Base-by-base conservation (phyloP, 2,329 filamentous ascomycete genomes). In the Aaosphaeria arxii region DNA sequence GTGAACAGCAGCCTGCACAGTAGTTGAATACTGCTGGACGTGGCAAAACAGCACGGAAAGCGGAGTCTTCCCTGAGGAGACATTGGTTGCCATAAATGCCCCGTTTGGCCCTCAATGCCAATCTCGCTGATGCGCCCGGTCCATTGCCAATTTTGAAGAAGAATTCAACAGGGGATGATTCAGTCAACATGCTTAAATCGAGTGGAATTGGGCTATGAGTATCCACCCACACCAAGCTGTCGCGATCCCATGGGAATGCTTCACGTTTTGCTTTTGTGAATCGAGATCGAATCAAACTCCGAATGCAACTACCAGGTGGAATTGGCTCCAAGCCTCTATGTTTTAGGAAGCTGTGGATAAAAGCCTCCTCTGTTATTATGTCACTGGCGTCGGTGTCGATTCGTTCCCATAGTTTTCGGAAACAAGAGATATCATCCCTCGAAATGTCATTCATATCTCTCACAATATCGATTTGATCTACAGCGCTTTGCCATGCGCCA, bases 401-500 rank as follows among this genome's bases (percentile, higher is more conserved):
- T 17, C 33, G 24, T 32, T 53, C 55, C 30, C 45, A 42, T n/a
- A 57, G 43, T 9, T 44, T 32, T 30, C 30, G 24, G 33, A 56
- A 50, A 33, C 45, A 36, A 11, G 29, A 35, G 9, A 7, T 40
- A 32, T 56, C 51, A 4, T 45, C 43, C 6, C 38, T 13, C 29
- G n/a, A 32, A 43, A 36, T 35, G 41, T 30, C 51, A 4, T 7
- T n/a, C 11, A 40, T 13, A 4, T 40, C 30, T 11, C 31, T 30
- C 5, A 47, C 46, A 24, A 44, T 44, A 30, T 42, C 40, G 4
- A 61, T 36, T 7, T 57, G 28, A 9, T 56, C 51, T 11, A 61
- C 30, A 7, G 61, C 61, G 17, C 46, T 53, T 31, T 47, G 40
- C 7, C 48, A 30, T 4, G 57, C 57, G 11, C 58, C 60, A 30